These are phyloP conservation scores for Picea abies DNA, from an alignment of 83 land plant genomes.

Conservation along the genomic window DNA sequence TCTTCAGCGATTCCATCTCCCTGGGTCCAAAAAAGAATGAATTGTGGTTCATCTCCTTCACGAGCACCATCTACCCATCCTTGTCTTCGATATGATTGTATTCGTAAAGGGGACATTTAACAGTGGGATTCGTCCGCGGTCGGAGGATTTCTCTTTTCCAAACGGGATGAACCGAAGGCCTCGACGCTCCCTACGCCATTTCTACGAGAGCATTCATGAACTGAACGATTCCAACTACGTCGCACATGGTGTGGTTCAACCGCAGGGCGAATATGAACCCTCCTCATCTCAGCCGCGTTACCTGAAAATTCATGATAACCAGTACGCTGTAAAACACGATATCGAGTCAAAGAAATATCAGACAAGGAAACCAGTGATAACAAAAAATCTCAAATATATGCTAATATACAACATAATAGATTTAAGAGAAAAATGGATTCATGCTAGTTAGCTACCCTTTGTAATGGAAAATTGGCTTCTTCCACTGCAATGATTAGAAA, in stretches of 20 bases:
- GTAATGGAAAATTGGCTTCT: too few species aligned
- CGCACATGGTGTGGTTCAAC: conserved; percentile 31
- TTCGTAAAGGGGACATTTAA: conserved; percentile 17
- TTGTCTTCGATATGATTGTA: conserved; percentile 4
- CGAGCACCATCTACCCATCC: not conserved
- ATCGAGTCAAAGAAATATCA: too few species aligned
- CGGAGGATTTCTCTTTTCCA: too few species aligned
- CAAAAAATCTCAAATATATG: too few species aligned
- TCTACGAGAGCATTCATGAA: conserved; percentile 24
- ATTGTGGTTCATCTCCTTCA: not conserved
- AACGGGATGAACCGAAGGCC: conserved; percentile 34
- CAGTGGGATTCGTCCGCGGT: not conserved
- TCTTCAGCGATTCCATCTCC: too few species aligned
- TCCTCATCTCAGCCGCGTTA: conserved; percentile 32
- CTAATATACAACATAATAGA: too few species aligned
- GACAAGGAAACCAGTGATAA: too few species aligned
- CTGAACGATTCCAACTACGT: conserved; percentile 24
- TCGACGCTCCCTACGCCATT: conserved; percentile 19
- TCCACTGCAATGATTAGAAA: too few species aligned
- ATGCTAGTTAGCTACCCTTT: too few species aligned
- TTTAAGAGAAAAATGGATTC: too few species aligned
- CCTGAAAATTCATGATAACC: conserved; percentile 17
- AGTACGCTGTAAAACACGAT: too few species aligned
- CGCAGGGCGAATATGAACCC: conserved; percentile 30
- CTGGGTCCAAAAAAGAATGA: not conserved